A percentile compares a stretch with the other conserved stretches of the same genome.
phyloP scores from a whole-genome alignment of 441 rosid genomes.

The Manihot esculenta region DNA sequence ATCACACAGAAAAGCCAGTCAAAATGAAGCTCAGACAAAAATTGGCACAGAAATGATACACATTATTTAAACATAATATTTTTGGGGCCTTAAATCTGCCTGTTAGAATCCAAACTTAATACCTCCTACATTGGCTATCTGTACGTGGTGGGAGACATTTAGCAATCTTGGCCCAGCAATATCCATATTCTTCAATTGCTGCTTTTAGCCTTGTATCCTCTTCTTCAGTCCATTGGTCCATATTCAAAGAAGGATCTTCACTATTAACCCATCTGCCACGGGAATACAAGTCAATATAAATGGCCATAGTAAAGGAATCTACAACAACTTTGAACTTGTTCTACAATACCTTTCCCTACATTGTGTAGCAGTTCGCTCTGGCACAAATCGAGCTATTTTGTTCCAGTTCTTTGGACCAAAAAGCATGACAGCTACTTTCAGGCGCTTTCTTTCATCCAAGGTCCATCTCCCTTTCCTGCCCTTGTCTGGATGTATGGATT shows the following conservation, averaged over 20 bases:
- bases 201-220: slow-evolving; percentile 72
- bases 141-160: slow-evolving; percentile 62
- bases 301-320: slow-evolving; percentile 9
- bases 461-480: slow-evolving; percentile 62
- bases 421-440: slow-evolving; percentile 78
- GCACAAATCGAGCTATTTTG: slow-evolving; percentile 73
- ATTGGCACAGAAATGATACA: background rate
- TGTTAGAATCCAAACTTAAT: slow-evolving; percentile 18
- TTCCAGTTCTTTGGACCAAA: slow-evolving; percentile 82
- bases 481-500: slow-evolving; percentile 61
- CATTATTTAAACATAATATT: background rate
- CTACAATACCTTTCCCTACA: slow-evolving; percentile 74
- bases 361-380: slow-evolving; percentile 68
- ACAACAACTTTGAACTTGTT: slow-evolving; percentile 11
- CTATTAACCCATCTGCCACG: slow-evolving; percentile 72
- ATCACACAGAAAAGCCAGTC: slow-evolving; percentile 1
- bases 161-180: slow-evolving; percentile 83
- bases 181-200: slow-evolving; percentile 58
- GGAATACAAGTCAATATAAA: slow-evolving; percentile 14
- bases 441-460: slow-evolving; percentile 63
- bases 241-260: slow-evolving; percentile 70
- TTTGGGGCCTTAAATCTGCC: background rate
- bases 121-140: slow-evolving; percentile 83
- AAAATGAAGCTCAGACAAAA: slow-evolving; percentile 8
- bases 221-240: slow-evolving; percentile 66